phyloP scores from a whole-genome alignment of 2,329 filamentous ascomycete genomes.

The Colletotrichum zoysiae region DNA sequence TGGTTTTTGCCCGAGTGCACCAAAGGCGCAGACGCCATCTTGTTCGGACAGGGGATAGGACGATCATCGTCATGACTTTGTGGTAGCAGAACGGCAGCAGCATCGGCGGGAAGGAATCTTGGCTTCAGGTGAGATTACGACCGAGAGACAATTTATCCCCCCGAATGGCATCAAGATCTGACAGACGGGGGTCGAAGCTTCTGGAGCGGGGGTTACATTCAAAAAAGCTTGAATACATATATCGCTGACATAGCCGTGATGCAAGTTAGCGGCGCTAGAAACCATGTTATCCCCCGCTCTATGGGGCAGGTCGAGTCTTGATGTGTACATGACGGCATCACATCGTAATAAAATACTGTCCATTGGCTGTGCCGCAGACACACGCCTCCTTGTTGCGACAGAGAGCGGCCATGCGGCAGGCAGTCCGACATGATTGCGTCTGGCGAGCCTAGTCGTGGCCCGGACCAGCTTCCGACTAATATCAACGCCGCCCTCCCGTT shows the following conservation, averaged over 20 bases:
- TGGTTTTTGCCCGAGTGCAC: background rate
- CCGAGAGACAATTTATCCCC: background rate
- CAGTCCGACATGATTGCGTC: background rate
- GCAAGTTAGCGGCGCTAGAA: conserved; percentile 11
- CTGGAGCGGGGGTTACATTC: background rate
- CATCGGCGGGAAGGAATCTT: background rate
- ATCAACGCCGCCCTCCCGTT: background rate
- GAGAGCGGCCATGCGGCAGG: background rate
- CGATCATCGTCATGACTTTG: conserved; percentile 12
- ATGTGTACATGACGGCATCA: conserved; percentile 21
- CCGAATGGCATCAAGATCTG: background rate
- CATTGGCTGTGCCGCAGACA: background rate
- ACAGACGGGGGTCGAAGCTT: background rate
- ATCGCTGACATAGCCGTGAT: conserved; percentile 3
- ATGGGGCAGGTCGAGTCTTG: conserved; percentile 3
- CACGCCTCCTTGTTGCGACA: background rate
- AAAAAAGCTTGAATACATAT: background rate
- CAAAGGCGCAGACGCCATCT: background rate
- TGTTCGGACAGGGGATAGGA: background rate
- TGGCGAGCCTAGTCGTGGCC: background rate
- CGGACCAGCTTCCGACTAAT: background rate
- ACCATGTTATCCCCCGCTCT: background rate
- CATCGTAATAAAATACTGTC: background rate
- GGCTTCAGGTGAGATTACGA: background rate
- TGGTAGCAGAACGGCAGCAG: background rate